Evolutionary conservation across 352 stramenopile species (phyloP).

Genomic region (Phytophthora pistaciae): DNA sequence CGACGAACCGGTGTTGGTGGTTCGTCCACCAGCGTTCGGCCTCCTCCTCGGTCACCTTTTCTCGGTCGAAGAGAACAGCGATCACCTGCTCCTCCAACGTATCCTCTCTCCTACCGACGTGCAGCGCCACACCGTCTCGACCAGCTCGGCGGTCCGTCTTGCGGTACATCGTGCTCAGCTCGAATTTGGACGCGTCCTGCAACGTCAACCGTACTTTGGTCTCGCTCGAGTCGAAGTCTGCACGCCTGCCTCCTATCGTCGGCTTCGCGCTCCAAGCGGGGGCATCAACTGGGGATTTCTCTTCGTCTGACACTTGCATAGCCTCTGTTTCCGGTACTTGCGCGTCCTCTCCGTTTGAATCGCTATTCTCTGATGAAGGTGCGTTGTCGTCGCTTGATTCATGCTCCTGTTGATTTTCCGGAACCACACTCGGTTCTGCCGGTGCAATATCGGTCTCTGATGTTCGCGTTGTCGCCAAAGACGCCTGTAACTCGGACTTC

Average conservation of each 20-base stretch:
- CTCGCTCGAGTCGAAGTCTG: conserved; percentile 78
- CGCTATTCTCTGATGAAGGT: conserved; percentile 10
- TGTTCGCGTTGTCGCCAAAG: conserved; percentile 38
- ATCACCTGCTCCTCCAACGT: conserved; percentile 85
- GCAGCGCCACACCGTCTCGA: conserved; percentile 76
- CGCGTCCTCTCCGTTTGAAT: conserved; percentile 3
- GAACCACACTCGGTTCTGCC: not conserved
- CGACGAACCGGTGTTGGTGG: conserved; percentile 73
- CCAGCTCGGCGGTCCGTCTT: conserved; percentile 84
- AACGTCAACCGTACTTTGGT: conserved; percentile 79
- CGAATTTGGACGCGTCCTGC: conserved; percentile 81
- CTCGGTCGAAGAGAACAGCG: conserved; percentile 85
- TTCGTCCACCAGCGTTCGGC: conserved; percentile 78
- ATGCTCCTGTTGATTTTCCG: conserved; percentile 13
- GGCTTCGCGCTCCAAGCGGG: conserved; percentile 59
- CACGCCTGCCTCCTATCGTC: conserved; percentile 54
- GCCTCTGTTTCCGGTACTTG: conserved; percentile 15
- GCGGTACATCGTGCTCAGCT: conserved; percentile 87
- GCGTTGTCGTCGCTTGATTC: conserved; percentile 7
- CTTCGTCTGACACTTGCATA: conserved; percentile 9
- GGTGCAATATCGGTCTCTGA: conserved; percentile 15
- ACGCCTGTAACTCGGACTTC: conserved; percentile 74
- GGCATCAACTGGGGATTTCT: conserved; percentile 5
- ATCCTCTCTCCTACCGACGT: conserved; percentile 81
- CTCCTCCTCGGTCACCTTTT: conserved; percentile 82